Conservation (phyloP, 2,329 filamentous ascomycete genomes). For the Cladosporium oxysporum region DNA sequence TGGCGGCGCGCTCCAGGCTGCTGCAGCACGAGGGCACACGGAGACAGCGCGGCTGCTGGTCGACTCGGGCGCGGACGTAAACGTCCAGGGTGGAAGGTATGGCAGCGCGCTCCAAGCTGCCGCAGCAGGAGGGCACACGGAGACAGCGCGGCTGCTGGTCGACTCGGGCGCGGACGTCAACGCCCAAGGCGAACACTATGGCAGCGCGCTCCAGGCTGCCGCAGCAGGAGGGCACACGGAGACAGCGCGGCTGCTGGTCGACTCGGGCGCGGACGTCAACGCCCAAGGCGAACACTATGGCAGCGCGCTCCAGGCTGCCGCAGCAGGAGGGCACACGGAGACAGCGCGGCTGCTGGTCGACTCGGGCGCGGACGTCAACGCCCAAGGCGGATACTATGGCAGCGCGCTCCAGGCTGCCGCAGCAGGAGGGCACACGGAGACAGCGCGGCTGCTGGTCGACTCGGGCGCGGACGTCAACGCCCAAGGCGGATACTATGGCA, state of each 20-base stretch:
- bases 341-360: background rate
- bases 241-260: background rate
- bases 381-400: constrained; percentile 1
- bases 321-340: background rate
- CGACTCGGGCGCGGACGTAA: background rate
- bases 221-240: constrained; percentile 5
- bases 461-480: no score
- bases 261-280: no score
- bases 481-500: no score
- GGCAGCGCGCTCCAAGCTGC: constrained; percentile 21
- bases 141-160: background rate
- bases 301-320: constrained; percentile 24
- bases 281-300: no score
- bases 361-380: background rate
- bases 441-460: no score
- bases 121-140: constrained; percentile 15
- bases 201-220: constrained; percentile 21
- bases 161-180: background rate
- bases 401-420: no score
- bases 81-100: constrained; percentile 2
- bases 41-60: background rate
- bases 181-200: background rate
- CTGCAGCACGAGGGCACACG: constrained; percentile 15
- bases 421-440: no score
- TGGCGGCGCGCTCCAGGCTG: constrained; percentile 24